phyloP scores from a whole-genome alignment of 2,329 filamentous ascomycete species.

The Calonectria honghensis region DNA sequence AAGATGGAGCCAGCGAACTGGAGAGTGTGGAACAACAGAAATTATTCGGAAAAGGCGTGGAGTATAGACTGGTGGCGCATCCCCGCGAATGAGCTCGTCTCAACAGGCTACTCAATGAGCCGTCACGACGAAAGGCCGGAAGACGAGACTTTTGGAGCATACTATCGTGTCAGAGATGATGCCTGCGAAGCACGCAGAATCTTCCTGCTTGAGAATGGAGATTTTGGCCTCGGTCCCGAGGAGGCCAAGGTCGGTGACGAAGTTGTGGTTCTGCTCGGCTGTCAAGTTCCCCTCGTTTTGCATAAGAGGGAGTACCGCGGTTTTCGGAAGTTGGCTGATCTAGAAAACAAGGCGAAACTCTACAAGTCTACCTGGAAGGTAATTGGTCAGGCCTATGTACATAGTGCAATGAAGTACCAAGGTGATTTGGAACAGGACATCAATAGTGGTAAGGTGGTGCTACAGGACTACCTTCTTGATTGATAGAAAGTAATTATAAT shows the following conservation, averaged over 20 bases:
- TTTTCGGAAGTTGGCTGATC: conserved; percentile 7
- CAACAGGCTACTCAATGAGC: conserved; percentile 37
- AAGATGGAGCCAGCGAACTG: conserved; percentile 25
- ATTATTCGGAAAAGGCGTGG: conserved; percentile 38
- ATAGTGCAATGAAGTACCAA: conserved; percentile 22
- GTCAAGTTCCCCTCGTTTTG: conserved; percentile 26
- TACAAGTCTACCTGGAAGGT: conserved; percentile 37
- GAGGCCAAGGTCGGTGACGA: conserved; percentile 18
- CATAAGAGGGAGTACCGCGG: conserved; percentile 11
- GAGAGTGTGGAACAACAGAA: conserved; percentile 37
- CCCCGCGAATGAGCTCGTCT: neutral
- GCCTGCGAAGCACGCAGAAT: conserved; percentile 39
- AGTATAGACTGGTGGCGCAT: conserved; percentile 8
- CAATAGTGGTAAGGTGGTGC: neutral
- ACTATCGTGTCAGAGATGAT: conserved; percentile 35
- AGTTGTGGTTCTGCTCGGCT: conserved; percentile 25
- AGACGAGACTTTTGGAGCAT: neutral
- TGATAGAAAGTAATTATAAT: neutral
- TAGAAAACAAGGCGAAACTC: conserved; percentile 30
- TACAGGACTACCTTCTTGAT: conserved; percentile 38
- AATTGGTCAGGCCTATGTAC: conserved; percentile 31
- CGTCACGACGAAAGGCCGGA: conserved; percentile 14
- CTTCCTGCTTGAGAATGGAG: conserved; percentile 33
- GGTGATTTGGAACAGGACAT: conserved; percentile 37
- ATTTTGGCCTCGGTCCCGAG: conserved; percentile 38